Evolutionary conservation across 352 stramenopile genomes (phyloP).

Genomic region (Globisporangium cystogenes): DNA sequence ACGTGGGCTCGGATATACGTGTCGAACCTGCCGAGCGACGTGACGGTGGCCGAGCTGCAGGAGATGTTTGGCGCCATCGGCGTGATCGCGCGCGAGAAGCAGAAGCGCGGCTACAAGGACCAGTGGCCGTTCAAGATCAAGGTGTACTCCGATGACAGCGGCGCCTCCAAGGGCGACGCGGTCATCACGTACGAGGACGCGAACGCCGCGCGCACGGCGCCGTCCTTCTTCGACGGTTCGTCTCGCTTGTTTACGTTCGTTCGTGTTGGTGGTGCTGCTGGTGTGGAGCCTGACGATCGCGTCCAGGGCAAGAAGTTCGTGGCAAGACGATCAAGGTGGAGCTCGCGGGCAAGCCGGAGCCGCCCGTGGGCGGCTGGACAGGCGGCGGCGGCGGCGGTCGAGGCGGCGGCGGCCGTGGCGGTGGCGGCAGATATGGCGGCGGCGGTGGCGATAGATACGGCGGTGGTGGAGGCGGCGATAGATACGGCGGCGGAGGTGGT

Average conservation of each 20-base stretch:
- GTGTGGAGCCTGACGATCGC: slow-evolving; percentile 7
- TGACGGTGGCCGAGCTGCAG: slow-evolving; percentile 76
- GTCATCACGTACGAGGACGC: slow-evolving; percentile 84
- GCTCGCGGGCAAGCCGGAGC: slow-evolving; percentile 76
- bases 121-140: slow-evolving; percentile 91
- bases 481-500: slow-evolving; percentile 22
- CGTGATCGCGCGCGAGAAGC: slow-evolving; percentile 78
- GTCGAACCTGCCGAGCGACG: slow-evolving; percentile 70
- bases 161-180: slow-evolving; percentile 73
- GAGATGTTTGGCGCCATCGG: slow-evolving; percentile 84
- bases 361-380: slow-evolving; percentile 65
- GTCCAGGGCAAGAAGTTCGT: slow-evolving; percentile 39
- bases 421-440: slow-evolving; percentile 21
- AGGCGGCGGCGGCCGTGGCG: slow-evolving; percentile 22
- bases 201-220: slow-evolving; percentile 74
- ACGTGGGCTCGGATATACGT: slow-evolving; percentile 87
- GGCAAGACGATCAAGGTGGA: slow-evolving; percentile 85
- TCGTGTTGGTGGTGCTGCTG: too few species aligned
- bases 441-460: slow-evolving; percentile 14
- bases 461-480: slow-evolving; percentile 15
- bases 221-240: slow-evolving; percentile 79
- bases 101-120: slow-evolving; percentile 85
- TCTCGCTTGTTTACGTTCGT: slow-evolving; percentile 6
- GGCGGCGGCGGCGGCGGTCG: slow-evolving; percentile 21
- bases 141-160: slow-evolving; percentile 75